phyloP scores from a whole-genome alignment of 352 stramenopile genomes.

The Achlya hypogyna region DNA sequence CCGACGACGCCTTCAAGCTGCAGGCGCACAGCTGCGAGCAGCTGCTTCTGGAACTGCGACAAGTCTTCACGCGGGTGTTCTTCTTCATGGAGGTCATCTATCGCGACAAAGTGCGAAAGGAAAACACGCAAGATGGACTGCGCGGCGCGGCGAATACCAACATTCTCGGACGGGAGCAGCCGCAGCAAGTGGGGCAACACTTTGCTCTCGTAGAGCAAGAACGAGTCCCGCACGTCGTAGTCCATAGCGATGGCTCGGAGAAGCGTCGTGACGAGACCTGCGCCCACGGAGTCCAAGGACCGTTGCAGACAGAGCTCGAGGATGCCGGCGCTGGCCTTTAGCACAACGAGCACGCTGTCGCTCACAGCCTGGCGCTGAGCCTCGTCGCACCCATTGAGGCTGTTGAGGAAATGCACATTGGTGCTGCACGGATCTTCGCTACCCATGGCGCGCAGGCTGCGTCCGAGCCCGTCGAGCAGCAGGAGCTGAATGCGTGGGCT shows the following conservation, averaged over 20 bases:
- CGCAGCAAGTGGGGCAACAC: conserved; percentile 48
- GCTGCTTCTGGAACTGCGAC: conserved; percentile 50
- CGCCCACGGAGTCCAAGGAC: conserved; percentile 21
- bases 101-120: conserved; percentile 43
- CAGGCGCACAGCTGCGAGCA: conserved; percentile 55
- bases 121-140: conserved; percentile 52
- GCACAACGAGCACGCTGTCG: conserved; percentile 37
- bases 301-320: conserved; percentile 15
- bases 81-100: conserved; percentile 26
- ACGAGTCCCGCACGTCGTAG: conserved; percentile 66
- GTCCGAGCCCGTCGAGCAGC: conserved; percentile 43
- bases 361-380: conserved; percentile 34
- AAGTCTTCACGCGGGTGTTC: background rate
- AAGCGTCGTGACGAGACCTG: conserved; percentile 32
- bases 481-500: conserved; percentile 26
- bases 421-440: conserved; percentile 25
- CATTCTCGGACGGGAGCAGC: conserved; percentile 38
- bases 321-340: conserved; percentile 30
- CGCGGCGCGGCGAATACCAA: conserved; percentile 39
- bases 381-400: conserved; percentile 51
- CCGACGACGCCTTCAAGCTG: conserved; percentile 43
- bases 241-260: conserved; percentile 55
- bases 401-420: conserved; percentile 47
- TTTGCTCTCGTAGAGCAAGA: conserved; percentile 62
- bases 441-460: conserved; percentile 34